Percentiles rank a stretch among this genome's conserved stretches.
These are phyloP conservation scores for Globisporangium megalacanthum DNA, from an alignment of 352 stramenopile species.

Conservation along the genomic window DNA sequence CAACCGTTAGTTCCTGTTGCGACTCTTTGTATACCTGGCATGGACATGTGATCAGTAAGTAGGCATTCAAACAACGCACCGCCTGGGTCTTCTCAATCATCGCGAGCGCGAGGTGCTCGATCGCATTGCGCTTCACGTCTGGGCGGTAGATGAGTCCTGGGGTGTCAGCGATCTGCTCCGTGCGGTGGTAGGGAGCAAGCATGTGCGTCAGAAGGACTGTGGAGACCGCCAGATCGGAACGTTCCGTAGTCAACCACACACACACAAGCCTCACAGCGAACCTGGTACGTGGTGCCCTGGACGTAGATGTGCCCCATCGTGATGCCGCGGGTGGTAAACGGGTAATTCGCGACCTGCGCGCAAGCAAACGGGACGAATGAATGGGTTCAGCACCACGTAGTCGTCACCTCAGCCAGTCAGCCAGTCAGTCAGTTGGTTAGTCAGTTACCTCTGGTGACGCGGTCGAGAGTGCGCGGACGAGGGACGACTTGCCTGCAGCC, in stretches of 20 bases:
- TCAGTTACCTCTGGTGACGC: constrained; percentile 55
- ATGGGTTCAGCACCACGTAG: not conserved
- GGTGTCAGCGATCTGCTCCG: constrained; percentile 76
- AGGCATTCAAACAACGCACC: constrained; percentile 19
- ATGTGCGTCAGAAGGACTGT: too few relatives aligned
- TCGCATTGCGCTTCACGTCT: constrained; percentile 59
- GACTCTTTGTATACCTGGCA: too few relatives aligned
- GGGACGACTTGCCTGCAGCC: constrained; percentile 71
- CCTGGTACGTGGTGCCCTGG: constrained; percentile 76
- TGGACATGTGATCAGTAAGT: not conserved
- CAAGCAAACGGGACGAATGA: not conserved
- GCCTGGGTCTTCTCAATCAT: constrained; percentile 76
- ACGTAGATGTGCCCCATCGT: constrained; percentile 88
- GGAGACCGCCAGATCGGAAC: not conserved
- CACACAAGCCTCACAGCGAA: constrained; percentile 7
- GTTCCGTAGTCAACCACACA: constrained; percentile 7
- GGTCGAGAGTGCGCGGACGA: constrained; percentile 75
- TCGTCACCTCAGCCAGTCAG: too few relatives aligned
- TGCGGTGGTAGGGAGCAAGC: too few relatives aligned
- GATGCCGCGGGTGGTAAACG: constrained; percentile 83
- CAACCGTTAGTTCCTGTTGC: not conserved
- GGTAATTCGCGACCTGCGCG: constrained; percentile 77
- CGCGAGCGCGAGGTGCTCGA: constrained; percentile 66
- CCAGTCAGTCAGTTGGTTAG: not conserved
- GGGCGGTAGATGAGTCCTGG: constrained; percentile 63